Conservation (phyloP, 345 rosid genomes). For the Populus tremula region DNA sequence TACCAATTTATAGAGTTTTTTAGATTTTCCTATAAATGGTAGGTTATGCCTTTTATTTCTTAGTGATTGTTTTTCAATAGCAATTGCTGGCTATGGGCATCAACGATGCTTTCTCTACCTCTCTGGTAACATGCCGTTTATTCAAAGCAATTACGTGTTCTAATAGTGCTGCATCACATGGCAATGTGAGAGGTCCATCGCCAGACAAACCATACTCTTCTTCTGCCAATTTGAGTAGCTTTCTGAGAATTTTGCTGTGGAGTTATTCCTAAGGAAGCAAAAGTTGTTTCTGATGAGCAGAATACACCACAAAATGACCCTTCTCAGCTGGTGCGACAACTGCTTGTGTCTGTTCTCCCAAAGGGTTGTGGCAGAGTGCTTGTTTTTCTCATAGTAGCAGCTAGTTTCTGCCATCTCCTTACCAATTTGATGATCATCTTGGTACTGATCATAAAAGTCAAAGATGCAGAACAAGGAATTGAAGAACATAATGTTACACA, state of each 20-base stretch:
- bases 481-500: too few relatives aligned
- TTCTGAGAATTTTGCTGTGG: neutral
- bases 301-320: slow-evolving; percentile 11
- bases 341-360: neutral
- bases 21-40: too few relatives aligned
- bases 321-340: neutral
- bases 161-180: slow-evolving; percentile 8
- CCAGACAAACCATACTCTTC: slow-evolving; percentile 16
- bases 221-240: slow-evolving; percentile 10
- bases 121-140: neutral
- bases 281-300: neutral
- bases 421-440: neutral
- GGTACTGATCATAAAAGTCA: neutral
- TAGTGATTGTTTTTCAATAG: neutral
- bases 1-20: too few relatives aligned
- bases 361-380: neutral
- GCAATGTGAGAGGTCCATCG: slow-evolving; percentile 6
- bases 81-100: neutral
- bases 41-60: too few relatives aligned
- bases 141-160: neutral
- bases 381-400: neutral
- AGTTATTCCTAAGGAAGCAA: slow-evolving; percentile 9
- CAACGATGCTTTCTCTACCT: neutral
- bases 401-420: slow-evolving; percentile 1
- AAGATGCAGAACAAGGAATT: too few relatives aligned